These are phyloP conservation scores for Thuja plicata DNA, from an alignment of 83 land plant genomes.

Conservation along the genomic window DNA sequence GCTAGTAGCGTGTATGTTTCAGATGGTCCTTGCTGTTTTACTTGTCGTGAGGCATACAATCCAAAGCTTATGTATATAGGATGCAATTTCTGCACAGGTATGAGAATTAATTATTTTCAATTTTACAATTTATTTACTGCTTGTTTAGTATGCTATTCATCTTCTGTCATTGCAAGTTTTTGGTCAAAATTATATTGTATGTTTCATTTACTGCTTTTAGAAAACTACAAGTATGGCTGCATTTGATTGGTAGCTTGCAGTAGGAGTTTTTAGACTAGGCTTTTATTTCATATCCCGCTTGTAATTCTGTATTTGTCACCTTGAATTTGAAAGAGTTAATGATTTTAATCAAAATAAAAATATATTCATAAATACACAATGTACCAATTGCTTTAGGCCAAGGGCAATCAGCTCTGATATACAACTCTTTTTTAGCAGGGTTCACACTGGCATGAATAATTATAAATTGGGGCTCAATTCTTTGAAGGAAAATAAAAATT, in stretches of 20 bases:
- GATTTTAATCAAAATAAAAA: background rate
- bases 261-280: background rate
- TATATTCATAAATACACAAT: background rate
- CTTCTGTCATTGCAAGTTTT: background rate
- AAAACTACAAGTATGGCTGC: background rate
- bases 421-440: no score
- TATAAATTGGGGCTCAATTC: background rate
- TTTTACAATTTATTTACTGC: background rate
- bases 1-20: background rate
- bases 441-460: background rate
- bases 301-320: background rate
- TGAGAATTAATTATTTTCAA: background rate
- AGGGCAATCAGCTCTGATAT: background rate
- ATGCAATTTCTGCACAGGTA: slow-evolving; percentile 63
- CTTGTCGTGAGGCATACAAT: slow-evolving; percentile 33
- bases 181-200: background rate
- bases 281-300: background rate
- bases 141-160: background rate
- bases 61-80: slow-evolving; percentile 27
- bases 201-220: background rate
- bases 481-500: background rate
- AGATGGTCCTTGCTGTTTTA: slow-evolving; percentile 30
- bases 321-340: background rate
- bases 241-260: background rate
- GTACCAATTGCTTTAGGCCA: background rate